These are phyloP conservation scores for Papiliotrema flavescens DNA, from an alignment of 1,284 basidiomycete species.

Conservation along the genomic window DNA sequence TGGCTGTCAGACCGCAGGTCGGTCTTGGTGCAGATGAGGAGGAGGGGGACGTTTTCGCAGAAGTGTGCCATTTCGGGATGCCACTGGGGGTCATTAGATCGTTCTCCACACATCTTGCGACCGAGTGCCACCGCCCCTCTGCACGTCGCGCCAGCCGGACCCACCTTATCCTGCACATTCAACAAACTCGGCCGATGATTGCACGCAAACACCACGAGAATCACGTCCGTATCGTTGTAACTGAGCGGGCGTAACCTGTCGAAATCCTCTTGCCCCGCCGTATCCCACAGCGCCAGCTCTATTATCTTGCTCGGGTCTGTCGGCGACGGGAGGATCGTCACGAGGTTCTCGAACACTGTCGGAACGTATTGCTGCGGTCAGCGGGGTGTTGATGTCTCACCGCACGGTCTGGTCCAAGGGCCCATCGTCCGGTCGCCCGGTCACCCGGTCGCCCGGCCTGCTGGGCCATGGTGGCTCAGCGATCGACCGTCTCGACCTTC, in stretches of 20 bases:
- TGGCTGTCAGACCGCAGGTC: constrained; percentile 85
- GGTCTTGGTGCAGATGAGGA: constrained; percentile 90
- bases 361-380: constrained; percentile 73
- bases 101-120: too few relatives aligned
- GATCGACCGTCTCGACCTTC: too few relatives aligned
- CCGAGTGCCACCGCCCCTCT: too few relatives aligned
- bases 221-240: constrained; percentile 95
- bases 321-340: constrained; percentile 70
- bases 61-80: constrained; percentile 97
- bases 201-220: constrained; percentile 94
- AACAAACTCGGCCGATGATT: constrained; percentile 92
- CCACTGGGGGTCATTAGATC: constrained; percentile 71
- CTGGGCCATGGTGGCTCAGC: too few relatives aligned
- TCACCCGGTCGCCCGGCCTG: too few relatives aligned
- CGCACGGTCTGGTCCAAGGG: too few relatives aligned
- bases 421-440: too few relatives aligned
- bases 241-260: constrained; percentile 88
- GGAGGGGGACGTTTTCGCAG: constrained; percentile 86
- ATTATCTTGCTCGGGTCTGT: constrained; percentile 80
- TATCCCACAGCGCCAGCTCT: constrained; percentile 96
- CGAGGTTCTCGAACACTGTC: constrained; percentile 97
- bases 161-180: constrained; percentile 78
- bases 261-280: constrained; percentile 97
- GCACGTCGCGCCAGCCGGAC: constrained; percentile 7
- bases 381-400: not conserved